Conservation (phyloP, 257 asterid genomes). For the Solanum chmielewskii region DNA sequence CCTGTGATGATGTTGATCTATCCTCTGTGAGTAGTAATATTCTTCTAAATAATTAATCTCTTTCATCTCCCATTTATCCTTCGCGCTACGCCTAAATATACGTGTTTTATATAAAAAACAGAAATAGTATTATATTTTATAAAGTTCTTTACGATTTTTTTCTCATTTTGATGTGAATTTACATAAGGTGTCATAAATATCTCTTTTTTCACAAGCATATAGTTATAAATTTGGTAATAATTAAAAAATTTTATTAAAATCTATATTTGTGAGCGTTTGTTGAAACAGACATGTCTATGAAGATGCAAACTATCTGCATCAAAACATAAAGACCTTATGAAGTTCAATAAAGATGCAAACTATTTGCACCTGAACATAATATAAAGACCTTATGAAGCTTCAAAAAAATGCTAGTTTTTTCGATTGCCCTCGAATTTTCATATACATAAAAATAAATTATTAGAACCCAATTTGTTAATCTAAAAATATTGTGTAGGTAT, state of each 20-base stretch:
- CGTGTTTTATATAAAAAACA: neutral
- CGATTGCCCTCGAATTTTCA: rapidly evolving
- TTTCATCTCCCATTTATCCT: neutral
- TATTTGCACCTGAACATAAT: neutral
- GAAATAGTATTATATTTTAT: neutral
- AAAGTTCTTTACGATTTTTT: neutral
- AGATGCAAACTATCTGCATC: no score
- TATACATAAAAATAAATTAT: neutral
- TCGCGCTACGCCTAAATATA: neutral
- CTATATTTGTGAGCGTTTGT: no score
- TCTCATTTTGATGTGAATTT: neutral
- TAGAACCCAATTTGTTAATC: neutral
- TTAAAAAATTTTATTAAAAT: no score
- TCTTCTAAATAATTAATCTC: neutral
- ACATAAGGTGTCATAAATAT: neutral
- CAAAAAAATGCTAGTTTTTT: no score
- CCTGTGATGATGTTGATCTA: constrained; percentile 27
- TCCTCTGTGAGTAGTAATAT: constrained; percentile 21
- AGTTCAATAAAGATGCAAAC: no score
- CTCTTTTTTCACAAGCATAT: neutral
- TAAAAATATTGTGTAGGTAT: constrained; percentile 7
- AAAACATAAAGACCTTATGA: no score
- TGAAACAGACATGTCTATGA: no score
- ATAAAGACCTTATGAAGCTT: neutral
- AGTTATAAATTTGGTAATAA: no score